Base-by-base conservation (phyloP, 768 basidiomycete species). In the Arthromyces matolae region DNA sequence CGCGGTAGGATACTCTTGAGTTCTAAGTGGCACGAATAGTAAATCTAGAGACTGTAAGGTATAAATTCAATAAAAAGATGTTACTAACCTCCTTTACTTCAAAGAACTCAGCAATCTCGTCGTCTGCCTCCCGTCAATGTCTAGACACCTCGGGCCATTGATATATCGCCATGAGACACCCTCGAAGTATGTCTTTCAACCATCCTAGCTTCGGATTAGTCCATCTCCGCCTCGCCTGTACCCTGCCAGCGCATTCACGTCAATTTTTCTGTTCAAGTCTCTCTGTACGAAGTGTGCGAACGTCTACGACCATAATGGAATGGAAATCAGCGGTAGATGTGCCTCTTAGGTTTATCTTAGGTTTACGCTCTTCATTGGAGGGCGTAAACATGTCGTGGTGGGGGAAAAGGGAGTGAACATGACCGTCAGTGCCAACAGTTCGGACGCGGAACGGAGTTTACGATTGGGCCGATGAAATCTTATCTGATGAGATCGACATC, bases 341-440 rank as follows among this genome's bases (percentile, higher is more conserved):
- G 2, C 89, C 89, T 13, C 89, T 89, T n/a, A 91, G 76, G 61
- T 91, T 90, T 55, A 91, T 91, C 56, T 77, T 73, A 35, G 83
- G 77, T 46, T 80, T 73, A 35, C 69, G 66, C 16, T 53, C 49
- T 18, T 53, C 52, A n/a, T 38, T 18, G n/a, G 45, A 49, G 25
- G 50, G 38, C 14, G 32, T 36, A 45, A 41, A 51, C 44, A 46
- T 50, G 37, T 38, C 20, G 13, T 9, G 16, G 19, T 7, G 8
- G 19, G 20, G 37, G 42, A 10, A 16, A 27, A 6, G n/a, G n/a
- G n/a, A n/a, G n/a, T n/a, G n/a, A n/a, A n/a, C n/a, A n/a, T n/a
- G n/a, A n/a, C n/a, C n/a, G n/a, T n/a, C n/a, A n/a, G n/a, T n/a
- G n/a, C n/a, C n/a, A 45, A 24, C 3, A 22, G 3, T 24, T n/a